These are phyloP conservation scores for Botrytis galanthina DNA, from an alignment of 2,329 filamentous ascomycete species.

Conservation along the genomic window DNA sequence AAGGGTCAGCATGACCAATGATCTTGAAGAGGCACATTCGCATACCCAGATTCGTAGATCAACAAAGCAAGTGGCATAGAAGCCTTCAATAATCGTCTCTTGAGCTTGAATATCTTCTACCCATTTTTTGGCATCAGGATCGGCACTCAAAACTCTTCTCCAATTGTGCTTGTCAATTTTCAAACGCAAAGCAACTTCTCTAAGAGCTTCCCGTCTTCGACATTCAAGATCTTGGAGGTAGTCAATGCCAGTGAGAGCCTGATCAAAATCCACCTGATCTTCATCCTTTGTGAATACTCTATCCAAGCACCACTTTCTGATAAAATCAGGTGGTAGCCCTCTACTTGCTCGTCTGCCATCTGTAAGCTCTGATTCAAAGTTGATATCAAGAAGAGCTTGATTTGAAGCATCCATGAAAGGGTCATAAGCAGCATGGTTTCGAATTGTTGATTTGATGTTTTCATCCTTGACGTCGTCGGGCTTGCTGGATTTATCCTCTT, in stretches of 20 bases:
- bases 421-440: slow-evolving; percentile 18
- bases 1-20: slow-evolving; percentile 14
- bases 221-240: slow-evolving; percentile 35
- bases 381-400: slow-evolving; percentile 25
- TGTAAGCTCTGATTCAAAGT: slow-evolving; percentile 6
- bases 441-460: slow-evolving; percentile 6
- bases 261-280: slow-evolving; percentile 28
- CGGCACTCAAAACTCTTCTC: slow-evolving; percentile 25
- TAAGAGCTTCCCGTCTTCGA: slow-evolving; percentile 26
- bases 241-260: slow-evolving; percentile 32
- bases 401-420: slow-evolving; percentile 27
- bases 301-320: slow-evolving; percentile 27
- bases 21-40: background rate
- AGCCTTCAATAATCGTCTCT: slow-evolving; percentile 27
- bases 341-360: slow-evolving; percentile 4
- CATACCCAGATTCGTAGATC: slow-evolving; percentile 36
- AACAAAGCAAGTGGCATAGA: slow-evolving; percentile 31
- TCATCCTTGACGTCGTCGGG: background rate
- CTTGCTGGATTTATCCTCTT: background rate
- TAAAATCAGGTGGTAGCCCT: slow-evolving; percentile 26
- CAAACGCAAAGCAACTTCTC: slow-evolving; percentile 28
- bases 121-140: slow-evolving; percentile 30
- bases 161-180: slow-evolving; percentile 31
- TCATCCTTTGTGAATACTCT: slow-evolving; percentile 28
- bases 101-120: slow-evolving; percentile 29